Conservation (phyloP, 352 stramenopile genomes). For the Globisporangium emineosum region DNA sequence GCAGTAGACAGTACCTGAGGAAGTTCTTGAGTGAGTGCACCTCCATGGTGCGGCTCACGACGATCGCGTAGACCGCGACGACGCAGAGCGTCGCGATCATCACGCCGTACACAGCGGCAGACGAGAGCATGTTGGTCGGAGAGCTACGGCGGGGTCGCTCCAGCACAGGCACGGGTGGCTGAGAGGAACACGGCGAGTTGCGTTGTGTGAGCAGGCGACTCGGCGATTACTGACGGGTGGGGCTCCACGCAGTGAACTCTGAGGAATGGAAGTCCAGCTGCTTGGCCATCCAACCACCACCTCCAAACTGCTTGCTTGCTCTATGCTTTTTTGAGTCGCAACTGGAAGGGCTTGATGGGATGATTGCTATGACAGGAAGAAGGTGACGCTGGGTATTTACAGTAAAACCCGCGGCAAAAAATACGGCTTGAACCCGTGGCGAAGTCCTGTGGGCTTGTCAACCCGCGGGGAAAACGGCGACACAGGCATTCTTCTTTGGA, state of each 20-base stretch:
- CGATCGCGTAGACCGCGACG: conserved; percentile 63
- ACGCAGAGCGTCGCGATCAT: conserved; percentile 62
- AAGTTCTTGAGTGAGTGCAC: conserved; percentile 61
- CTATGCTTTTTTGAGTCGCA: too few relatives aligned
- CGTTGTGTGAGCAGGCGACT: background rate
- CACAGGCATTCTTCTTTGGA: too few relatives aligned
- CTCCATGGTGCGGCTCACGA: conserved; percentile 49
- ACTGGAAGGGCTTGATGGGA: background rate
- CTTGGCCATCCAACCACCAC: background rate
- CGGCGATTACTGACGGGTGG: background rate
- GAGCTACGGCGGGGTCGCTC: too few relatives aligned
- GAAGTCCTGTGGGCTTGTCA: too few relatives aligned
- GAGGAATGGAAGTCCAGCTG: too few relatives aligned
- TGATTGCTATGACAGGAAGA: background rate
- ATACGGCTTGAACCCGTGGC: too few relatives aligned
- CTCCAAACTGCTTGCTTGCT: background rate
- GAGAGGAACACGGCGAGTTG: background rate
- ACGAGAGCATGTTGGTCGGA: conserved; percentile 39
- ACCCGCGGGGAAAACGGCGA: too few relatives aligned
- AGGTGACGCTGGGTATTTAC: too few relatives aligned
- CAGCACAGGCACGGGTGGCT: background rate
- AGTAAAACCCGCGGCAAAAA: too few relatives aligned
- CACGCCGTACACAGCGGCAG: conserved; percentile 44
- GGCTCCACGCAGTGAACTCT: background rate
- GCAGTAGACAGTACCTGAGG: conserved; percentile 34